phyloP scores from a whole-genome alignment of 2,329 filamentous ascomycete species.

The Xylaria sp. region DNA sequence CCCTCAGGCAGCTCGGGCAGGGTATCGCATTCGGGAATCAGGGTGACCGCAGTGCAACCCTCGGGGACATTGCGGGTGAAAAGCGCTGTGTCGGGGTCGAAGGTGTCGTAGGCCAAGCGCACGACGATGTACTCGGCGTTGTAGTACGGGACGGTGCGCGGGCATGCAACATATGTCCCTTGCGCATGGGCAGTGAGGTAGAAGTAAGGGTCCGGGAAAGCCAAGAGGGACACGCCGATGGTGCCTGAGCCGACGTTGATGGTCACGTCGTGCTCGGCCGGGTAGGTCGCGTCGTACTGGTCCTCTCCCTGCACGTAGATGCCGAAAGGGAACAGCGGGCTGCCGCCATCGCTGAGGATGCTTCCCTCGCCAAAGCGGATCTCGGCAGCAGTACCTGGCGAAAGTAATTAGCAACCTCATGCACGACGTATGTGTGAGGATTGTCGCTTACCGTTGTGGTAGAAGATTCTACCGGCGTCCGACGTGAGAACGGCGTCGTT shows the following conservation, averaged over 20 bases:
- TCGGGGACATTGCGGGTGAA: conserved; percentile 48
- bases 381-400: conserved; percentile 50
- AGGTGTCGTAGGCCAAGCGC: conserved; percentile 50
- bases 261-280: conserved; percentile 45
- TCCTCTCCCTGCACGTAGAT: conserved; percentile 47
- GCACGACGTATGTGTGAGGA: background rate
- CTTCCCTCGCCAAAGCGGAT: conserved; percentile 47
- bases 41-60: conserved; percentile 55
- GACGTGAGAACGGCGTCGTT: conserved; percentile 52
- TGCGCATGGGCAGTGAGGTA: conserved; percentile 45
- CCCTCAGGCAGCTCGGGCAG: conserved; percentile 52
- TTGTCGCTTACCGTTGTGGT: conserved; percentile 56
- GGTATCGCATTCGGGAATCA: conserved; percentile 57
- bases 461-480: conserved; percentile 54
- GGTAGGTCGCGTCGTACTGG: conserved; percentile 36
- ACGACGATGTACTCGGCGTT: conserved; percentile 52
- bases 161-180: conserved; percentile 56
- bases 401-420: conserved; percentile 5
- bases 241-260: conserved; percentile 54
- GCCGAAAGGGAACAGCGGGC: conserved; percentile 53
- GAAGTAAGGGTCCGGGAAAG: conserved; percentile 51
- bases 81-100: conserved; percentile 30
- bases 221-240: conserved; percentile 49
- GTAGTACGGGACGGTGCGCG: conserved; percentile 56
- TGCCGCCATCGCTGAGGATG: conserved; percentile 55